Percentiles rank a stretch among this genome's conserved stretches.
Conservation (phyloP, 169 alveolate species). For the Plasmodium sp. region DNA sequence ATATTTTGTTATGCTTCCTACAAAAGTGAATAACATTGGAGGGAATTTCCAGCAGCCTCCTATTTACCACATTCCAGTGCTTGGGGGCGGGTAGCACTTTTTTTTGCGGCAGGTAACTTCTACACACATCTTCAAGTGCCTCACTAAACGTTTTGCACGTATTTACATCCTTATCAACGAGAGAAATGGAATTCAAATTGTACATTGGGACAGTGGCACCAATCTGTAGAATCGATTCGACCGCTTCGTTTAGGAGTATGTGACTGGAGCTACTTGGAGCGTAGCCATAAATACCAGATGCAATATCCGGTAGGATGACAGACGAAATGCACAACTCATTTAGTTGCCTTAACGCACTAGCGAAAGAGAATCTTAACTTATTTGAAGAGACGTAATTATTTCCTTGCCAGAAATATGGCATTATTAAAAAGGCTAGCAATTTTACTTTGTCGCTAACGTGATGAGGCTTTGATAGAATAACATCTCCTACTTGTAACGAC, state of each 20-base stretch:
- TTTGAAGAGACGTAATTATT: constrained; percentile 58
- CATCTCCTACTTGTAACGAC: constrained; percentile 67
- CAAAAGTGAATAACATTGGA: constrained; percentile 68
- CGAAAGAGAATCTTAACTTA: constrained; percentile 66
- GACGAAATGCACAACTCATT: constrained; percentile 70
- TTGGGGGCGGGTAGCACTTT: constrained; percentile 71
- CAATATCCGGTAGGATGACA: constrained; percentile 52
- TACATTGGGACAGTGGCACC: constrained; percentile 45
- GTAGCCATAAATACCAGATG: constrained; percentile 74
- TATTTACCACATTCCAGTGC: constrained; percentile 61
- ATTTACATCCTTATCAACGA: constrained; percentile 61
- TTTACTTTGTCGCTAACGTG: constrained; percentile 66
- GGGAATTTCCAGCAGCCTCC: constrained; percentile 65
- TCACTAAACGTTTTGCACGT: constrained; percentile 71
- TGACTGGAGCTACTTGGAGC: constrained; percentile 17
- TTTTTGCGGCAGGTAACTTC: constrained; percentile 66
- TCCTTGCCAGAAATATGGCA: constrained; percentile 76
- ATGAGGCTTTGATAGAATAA: constrained; percentile 57
- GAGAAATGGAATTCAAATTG: constrained; percentile 50
- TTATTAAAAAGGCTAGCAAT: constrained; percentile 70
- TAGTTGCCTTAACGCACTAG: constrained; percentile 64
- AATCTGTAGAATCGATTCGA: constrained; percentile 45
- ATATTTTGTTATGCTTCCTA: constrained; percentile 55
- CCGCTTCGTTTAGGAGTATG: constrained; percentile 46
- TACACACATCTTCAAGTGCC: constrained; percentile 47